Evolutionary conservation across 1,139 yeast species (phyloP), one percentile per base, ranked within the genome.

Genomic region (Magnusiomyces suaveolens): DNA sequence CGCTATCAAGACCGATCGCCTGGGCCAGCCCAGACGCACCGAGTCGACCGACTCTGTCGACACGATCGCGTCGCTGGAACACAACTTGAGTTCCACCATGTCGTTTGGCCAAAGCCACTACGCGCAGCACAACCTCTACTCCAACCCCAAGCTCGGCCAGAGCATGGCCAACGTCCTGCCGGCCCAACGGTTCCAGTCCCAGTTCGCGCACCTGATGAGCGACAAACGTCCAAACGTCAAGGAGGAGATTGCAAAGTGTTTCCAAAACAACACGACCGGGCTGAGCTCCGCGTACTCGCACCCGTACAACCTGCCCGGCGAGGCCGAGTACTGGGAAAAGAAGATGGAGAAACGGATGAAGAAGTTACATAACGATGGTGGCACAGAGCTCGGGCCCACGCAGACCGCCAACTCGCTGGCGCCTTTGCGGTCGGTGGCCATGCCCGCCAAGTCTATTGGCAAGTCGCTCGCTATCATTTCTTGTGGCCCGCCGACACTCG

Each of bases 401-500:
- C 18, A 36, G 16, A 3, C 20, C 14, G 10, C 44, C 25, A 21
- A 4, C 20, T 41, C 44, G 3, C 4, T 21, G 20, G 25, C 23
- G 3, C 44, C 44, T 18, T 25, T 18, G 18, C 16, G 24, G 14
- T 41, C 44, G 10, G 25, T 4, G 3, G 25, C 14, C 4, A 6
- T 36, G 16, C 47, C 32, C 18, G 20, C 3, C 2, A 44, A 23
- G n/a, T 3, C 16, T 14, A 26, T 44, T 26, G 33, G 33, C 32
- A 44, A 47, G 16, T 18, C 51, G 1, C 53, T 62, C 50, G 65
- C 66, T 0, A 55, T 64, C 24, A 55, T 64, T 33, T 63, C 66
- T 0, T 64, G 68, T 47, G 68, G 68, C 0, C 68, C 68, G 0
- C 64, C 67, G 0, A 49, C 52, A 52, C 63, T 64, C 46, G 61